Conservation (phyloP, 2,329 filamentous ascomycete species). For the Aspergillus pseudotamarii region DNA sequence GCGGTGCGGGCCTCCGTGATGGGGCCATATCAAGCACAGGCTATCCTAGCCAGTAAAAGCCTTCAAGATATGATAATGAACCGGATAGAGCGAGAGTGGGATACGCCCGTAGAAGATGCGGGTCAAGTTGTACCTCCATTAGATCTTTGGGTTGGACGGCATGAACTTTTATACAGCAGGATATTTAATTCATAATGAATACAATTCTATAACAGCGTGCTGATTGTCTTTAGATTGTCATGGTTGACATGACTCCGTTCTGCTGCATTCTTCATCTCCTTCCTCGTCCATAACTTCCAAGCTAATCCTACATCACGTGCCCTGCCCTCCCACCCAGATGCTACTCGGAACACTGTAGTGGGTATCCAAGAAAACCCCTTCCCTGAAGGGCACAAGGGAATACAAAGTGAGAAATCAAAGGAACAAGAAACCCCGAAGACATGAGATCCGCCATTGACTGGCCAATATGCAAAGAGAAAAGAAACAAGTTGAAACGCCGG, state of each 20-base stretch:
- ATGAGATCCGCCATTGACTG: slow-evolving; percentile 18
- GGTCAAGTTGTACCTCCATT: slow-evolving; percentile 63
- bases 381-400: slow-evolving; percentile 6
- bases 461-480: slow-evolving; percentile 26
- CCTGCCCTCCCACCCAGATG: slow-evolving; percentile 26
- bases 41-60: slow-evolving; percentile 56
- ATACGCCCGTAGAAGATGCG: slow-evolving; percentile 55
- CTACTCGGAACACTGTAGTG: slow-evolving; percentile 26
- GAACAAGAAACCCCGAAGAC: slow-evolving; percentile 20
- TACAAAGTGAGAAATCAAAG: slow-evolving; percentile 15
- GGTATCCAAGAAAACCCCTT: slow-evolving; percentile 32
- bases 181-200: slow-evolving; percentile 65
- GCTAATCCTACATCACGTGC: slow-evolving; percentile 39
- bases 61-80: slow-evolving; percentile 56
- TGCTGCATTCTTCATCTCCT: slow-evolving; percentile 28
- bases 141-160: slow-evolving; percentile 67
- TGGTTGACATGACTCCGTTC: slow-evolving; percentile 24
- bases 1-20: slow-evolving; percentile 65
- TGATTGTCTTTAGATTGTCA: slow-evolving; percentile 8
- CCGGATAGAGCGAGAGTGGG: slow-evolving; percentile 54
- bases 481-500: slow-evolving; percentile 36
- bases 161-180: slow-evolving; percentile 67
- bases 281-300: slow-evolving; percentile 25
- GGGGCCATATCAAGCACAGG: slow-evolving; percentile 67
- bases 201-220: slow-evolving; percentile 9